Evolutionary conservation across 352 stramenopile genomes (phyloP), one percentile per base, ranked within the genome.

Genomic region (Phytopythium boreale): DNA sequence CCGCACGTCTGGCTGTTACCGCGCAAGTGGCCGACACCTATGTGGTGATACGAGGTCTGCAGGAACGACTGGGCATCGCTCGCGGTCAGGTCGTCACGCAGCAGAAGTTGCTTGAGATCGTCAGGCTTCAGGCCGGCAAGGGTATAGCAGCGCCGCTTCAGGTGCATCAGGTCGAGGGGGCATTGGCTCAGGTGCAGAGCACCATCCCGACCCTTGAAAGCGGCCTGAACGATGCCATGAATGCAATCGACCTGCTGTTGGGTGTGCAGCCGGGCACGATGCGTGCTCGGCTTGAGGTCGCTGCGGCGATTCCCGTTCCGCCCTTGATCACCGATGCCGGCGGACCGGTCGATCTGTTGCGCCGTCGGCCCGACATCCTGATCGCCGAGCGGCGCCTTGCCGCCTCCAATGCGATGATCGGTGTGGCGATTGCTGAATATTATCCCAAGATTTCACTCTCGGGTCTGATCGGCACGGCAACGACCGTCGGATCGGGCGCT

Each of bases 381-480:
- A 50, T 50, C 43, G 43, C 43, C 43, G 43, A 50, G 43, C 43
- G 43, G 43, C 43, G 43, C 43, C 43, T 50, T 50, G 43, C 43
- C 43, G 43, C 43, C 43, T 50, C 43, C 43, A 50, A 50, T 50
- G 43, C 43, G 43, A 50, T 50, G 43, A 50, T 50, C 43, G 43
- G 43, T 50, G 43, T 50, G 43, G 43, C 43, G 43, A 50, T 50
- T 50, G 43, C 43, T 50, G 43, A 50, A 50, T 50, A 50, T 50
- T 50, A 50, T 50, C 43, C 43, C 43, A 50, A 50, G 43, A 50
- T 50, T 50, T 50, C 43, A 50, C 43, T 50, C 43, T 50, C 43
- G 43, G 43, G 43, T 50, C 43, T 50, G 43, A 50, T 50, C 43
- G 43, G 43, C 43, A 50, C 43, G 43, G 43, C 43, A 50, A 50